Base-by-base conservation (phyloP, 768 basidiomycete genomes). In the Mycena polygramma region DNA sequence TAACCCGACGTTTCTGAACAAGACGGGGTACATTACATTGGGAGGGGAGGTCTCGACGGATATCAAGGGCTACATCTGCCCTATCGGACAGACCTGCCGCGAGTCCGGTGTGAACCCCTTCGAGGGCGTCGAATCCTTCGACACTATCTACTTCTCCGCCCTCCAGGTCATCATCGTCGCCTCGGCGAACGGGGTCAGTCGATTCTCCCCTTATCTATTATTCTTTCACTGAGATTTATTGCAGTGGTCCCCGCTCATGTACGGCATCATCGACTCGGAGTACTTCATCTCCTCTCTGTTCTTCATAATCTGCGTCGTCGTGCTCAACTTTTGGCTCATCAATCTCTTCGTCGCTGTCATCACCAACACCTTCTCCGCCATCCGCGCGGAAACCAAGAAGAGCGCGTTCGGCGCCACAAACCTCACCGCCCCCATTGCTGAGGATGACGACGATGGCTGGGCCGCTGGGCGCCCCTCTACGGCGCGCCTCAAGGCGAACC, bases 301-400 rank as follows among this genome's bases (percentile, higher is more conserved):
- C 82, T 98, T 94, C 83, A 91, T 98, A 69, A 81, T 90, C 37
- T 91, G 91, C 63, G 83, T 98, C 69, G 82, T 99, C 72, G 87
- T 98, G 26, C 86, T 98, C 74, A 97, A 98, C 79, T 95, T 98
- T 78, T 95, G 94, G 94, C 85, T 97, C 67, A 92, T 97, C 84
- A 96, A 96, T 78, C 80, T 98, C 52, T 93, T 97, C 77, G 94
- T 98, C 65, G 96, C 97, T 20, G 96, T 98, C n/a, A 97, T 97
- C 71, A 95, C 95, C 36, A 93, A 95, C 76, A 94, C 94, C 0
- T 99, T 99, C 78, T 90, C 90, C 20, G 94, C 93, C 19, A 98
- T 98, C 69, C 85, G 95, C 43, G 86, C 89, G 6, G 91, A 95
- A 75, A 98, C 97, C 4, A 89, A 91, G 78, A 93, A 92, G 78